Percentiles rank a stretch among this genome's conserved stretches.
Evolutionary conservation across 2,329 filamentous ascomycete genomes (phyloP).

Genomic region (Fonsecaea pedrosoi): DNA sequence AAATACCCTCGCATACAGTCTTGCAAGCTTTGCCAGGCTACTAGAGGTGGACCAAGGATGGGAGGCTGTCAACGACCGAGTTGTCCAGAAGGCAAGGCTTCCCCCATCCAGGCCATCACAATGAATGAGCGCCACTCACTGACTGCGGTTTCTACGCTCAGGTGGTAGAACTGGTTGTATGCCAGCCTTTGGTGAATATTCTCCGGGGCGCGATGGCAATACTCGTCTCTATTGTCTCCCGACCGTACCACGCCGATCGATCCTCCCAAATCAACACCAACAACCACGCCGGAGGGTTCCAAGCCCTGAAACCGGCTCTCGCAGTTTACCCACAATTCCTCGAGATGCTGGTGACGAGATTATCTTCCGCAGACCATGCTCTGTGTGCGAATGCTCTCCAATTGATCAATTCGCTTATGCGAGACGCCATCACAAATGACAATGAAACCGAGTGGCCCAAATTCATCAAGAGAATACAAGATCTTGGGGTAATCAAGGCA

Average conservation of each 20-base stretch:
- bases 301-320: constrained; percentile 88
- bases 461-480: constrained; percentile 91
- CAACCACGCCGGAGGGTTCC: constrained; percentile 69
- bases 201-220: constrained; percentile 96
- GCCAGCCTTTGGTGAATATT: constrained; percentile 95
- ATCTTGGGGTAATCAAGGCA: constrained; percentile 88
- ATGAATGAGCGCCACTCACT: neutral
- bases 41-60: constrained; percentile 98
- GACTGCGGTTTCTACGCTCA: constrained; percentile 42
- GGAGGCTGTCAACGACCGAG: constrained; percentile 67
- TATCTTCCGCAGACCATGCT: constrained; percentile 93
- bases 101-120: neutral
- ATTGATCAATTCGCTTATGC: constrained; percentile 92
- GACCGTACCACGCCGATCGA: constrained; percentile 69
- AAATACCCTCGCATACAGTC: constrained; percentile 93
- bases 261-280: constrained; percentile 65
- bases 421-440: constrained; percentile 84
- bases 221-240: constrained; percentile 87
- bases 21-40: constrained; percentile 85
- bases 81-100: constrained; percentile 59
- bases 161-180: constrained; percentile 91
- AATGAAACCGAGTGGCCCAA: constrained; percentile 86
- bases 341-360: constrained; percentile 87
- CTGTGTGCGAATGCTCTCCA: constrained; percentile 94
- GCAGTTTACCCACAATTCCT: constrained; percentile 92